Conservation (phyloP, 805 yeast species). For the Kuraishia borneana region DNA sequence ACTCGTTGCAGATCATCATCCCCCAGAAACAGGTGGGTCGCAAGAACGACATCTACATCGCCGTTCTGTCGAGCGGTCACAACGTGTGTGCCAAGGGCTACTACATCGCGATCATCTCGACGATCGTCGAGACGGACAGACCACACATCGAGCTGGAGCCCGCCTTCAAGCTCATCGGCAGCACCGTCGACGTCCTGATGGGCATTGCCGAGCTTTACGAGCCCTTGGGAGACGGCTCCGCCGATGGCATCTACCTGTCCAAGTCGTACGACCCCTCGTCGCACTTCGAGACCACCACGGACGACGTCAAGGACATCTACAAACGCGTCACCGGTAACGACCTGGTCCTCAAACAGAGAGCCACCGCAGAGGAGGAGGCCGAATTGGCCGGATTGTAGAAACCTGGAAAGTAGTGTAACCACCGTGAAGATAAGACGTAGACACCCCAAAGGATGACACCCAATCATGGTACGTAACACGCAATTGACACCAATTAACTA, state of each 20-base stretch:
- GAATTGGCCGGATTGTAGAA: conserved; percentile 24
- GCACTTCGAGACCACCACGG: conserved; percentile 93
- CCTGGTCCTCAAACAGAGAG: conserved; percentile 71
- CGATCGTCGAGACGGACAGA: conserved; percentile 84
- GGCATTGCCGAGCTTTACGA: conserved; percentile 87
- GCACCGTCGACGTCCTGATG: conserved; percentile 76
- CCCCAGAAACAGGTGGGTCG: conserved; percentile 94
- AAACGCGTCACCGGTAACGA: conserved; percentile 89
- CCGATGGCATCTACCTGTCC: conserved; percentile 71
- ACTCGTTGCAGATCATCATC: conserved; percentile 86
- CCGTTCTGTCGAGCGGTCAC: conserved; percentile 81
- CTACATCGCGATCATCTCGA: conserved; percentile 87
- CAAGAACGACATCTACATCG: conserved; percentile 89
- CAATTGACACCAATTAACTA: too few relatives aligned
- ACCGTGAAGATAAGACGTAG: too few relatives aligned
- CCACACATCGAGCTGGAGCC: conserved; percentile 91
- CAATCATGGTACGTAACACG: too few relatives aligned
- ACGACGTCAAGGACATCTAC: conserved; percentile 91
- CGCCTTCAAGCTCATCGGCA: conserved; percentile 84
- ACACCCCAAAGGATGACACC: too few relatives aligned
- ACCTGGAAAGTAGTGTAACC: too few relatives aligned
- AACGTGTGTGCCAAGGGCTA: conserved; percentile 84
- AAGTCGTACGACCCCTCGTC: conserved; percentile 90
- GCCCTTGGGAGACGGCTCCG: conserved; percentile 74
- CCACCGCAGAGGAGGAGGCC: conserved; percentile 53